These are phyloP conservation scores for Gossypium australe DNA, from an alignment of 345 rosid genomes.

Conservation along the genomic window DNA sequence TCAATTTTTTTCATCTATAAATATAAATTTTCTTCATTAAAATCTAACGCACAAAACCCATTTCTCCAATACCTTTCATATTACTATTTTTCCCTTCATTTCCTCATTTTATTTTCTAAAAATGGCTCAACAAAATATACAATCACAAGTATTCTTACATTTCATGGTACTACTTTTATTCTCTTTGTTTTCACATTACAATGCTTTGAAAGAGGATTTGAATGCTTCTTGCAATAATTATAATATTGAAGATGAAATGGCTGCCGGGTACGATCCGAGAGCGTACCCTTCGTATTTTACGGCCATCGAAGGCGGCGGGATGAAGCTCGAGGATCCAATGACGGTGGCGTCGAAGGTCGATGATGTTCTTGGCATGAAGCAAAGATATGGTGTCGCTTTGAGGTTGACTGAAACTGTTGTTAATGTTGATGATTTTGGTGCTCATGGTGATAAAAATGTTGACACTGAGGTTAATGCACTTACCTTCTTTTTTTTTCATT, in stretches of 20 bases:
- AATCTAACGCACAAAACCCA: constrained; percentile 10
- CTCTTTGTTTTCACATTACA: constrained; percentile 9
- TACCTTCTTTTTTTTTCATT: too few species aligned
- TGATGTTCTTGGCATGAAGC: not conserved
- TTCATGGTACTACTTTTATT: not conserved
- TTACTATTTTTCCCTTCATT: not conserved
- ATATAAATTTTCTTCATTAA: constrained; percentile 13
- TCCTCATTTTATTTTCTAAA: not conserved
- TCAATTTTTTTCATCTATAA: constrained; percentile 24
- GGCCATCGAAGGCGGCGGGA: not conserved
- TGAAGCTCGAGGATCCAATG: not conserved
- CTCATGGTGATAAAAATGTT: constrained; percentile 48
- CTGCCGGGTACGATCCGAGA: not conserved
- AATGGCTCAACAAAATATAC: constrained; percentile 23
- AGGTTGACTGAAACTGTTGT: constrained; percentile 8
- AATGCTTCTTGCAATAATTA: not conserved
- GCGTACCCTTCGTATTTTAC: not conserved
- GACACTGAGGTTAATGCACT: constrained; percentile 45
- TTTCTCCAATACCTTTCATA: not conserved
- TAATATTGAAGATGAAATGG: not conserved
- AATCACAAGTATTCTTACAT: not conserved
- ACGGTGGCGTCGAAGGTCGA: not conserved
- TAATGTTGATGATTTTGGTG: constrained; percentile 54
- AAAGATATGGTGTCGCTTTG: not conserved
- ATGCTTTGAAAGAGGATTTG: not conserved